Evolutionary conservation across 2,329 filamentous ascomycete species (phyloP), one percentile per base, ranked within the genome.

Genomic region (Aspergillus fijiensis): DNA sequence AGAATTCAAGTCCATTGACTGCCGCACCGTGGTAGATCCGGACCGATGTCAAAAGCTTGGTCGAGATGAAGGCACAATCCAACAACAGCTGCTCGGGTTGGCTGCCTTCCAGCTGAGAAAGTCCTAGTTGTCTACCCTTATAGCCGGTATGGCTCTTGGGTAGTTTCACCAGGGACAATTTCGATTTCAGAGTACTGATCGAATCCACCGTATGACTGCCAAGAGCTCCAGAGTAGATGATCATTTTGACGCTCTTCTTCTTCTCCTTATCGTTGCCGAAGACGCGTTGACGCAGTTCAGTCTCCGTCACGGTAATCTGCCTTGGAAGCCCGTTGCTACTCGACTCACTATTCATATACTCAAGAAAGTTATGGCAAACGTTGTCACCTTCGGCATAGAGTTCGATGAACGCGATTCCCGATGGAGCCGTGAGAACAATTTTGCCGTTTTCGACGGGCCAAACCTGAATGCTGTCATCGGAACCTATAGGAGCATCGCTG

Each of bases 1-100:
- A 82, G 75, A 99, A 98, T 74, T 98, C 94, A 21, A 99, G 76
- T 0, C 95, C 95, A 72, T 96, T 89, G 12, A 98, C 72, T 4
- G 89, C 89, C 60, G 82, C 80, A 2, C 90, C 92, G 68, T 92
- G 88, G 70, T 92, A 96, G 14, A 96, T 82, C 61, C 87, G 84
- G 59, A 97, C 84, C 5, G 85, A 85, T 1, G 87, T 88, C 63
- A 98, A 80, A 31, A 96, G 83, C 63, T 92, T 89, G 33, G 86
- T 89, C 63, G 87, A 85, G 45, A 85, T 83, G 51, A 84, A 77
- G 14, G 87, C 85, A 70, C 88, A 90, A 48, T 89, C 85, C 63
- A 96, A 87, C 45, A 97, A 81, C 39, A 95, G 73, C 68, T 97
- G 88, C 45, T 91, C 82, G 1, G 87, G 81, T 70, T 88, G 74